Base-by-base conservation (phyloP, 202 grass and related monocot genomes). In the Zizania palustris region DNA sequence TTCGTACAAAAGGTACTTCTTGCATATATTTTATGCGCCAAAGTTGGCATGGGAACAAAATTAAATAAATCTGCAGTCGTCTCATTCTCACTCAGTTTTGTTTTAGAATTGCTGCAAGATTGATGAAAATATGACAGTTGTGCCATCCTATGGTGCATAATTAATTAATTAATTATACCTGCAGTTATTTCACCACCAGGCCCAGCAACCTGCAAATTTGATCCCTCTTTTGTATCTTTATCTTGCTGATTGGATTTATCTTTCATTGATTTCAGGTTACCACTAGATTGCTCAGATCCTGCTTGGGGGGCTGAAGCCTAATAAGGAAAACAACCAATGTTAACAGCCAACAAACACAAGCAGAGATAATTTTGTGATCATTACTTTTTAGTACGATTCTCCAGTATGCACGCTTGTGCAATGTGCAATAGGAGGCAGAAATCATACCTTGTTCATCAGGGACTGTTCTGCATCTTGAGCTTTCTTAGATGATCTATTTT, bases 121-220 rank as follows among this genome's bases (percentile, higher is more conserved):
- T 66, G 60, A 36, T 73, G 41, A 65, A 79, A 67, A 85, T 14
- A 72, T 73, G 42, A 60, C 28, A 13, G 12, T 15, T 51, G 45
- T 73, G 45, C 51, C 54, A 85, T 18, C 6, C 40, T 37, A 65
- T 44, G 11, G 39, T 20, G 15, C 19, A 67, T 66, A 33, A 45
- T 42, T 15, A 11, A 14, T 42, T 15, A 11, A 14, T 56, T 61
- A 19, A 45, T 50, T 60, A 68, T 90, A 96, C 96, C 96, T 85
- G 96, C 96, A 81, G 92, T 96, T 77, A 99, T 96, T 88, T 96
- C 96, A 0, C 96, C 96, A 9, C 84, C 88, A 87, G 96, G 80
- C 11, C 96, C 96, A 85, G 96, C 96, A 89, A 99, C 72, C 86
- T 96, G 96, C 73, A 99, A 78, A 69, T 85, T 90, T 48, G 90